Base-by-base conservation (phyloP, 352 stramenopile genomes). In the Phytophthora capsici region DNA sequence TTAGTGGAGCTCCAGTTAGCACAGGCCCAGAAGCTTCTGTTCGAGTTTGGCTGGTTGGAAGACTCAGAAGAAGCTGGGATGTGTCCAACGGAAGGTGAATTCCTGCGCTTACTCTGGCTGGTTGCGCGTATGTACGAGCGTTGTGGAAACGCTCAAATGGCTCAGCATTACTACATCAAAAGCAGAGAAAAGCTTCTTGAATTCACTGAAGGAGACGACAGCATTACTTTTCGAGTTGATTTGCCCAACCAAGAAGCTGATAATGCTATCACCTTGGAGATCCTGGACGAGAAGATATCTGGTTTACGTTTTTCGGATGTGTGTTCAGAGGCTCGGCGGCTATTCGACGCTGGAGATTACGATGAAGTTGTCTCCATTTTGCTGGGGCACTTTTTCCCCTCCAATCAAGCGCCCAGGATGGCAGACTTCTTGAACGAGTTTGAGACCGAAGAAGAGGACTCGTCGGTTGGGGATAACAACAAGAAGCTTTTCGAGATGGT, bases 351-450 rank as follows among this genome's bases (percentile, higher is more conserved):
- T 32, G 71, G 49, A 26, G 50, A 73, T 16, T 73, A 88, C 28
- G 71, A 88, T 41, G 54, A 71, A 19, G 78, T 82, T 6, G 54
- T 86, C 9, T 69, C 62, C 0, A 40, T 74, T 47, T 40, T 90
- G 19, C 49, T 88, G 2, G 65, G 34, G 1, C 73, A 90, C 46
- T 90, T 89, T 30, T 90, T 90, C 30, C 78, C 84, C 13, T 54
- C 55, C 17, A 78, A 72, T 1, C 78, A 89, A 34, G 41, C 46
- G 14, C 63, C 77, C 7, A 79, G 83, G 2, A 67, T 91, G 20
- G 56, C 64, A 10, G 83, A 90, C 14, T 69, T 91, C 14, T 53
- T 91, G 5, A 68, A 81, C 2, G 83, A 91, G 20, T 90, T 89
- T 57, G 57, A 72, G 8, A 36, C 46, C n/a, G 69, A 68, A 5